Evolutionary conservation across 805 yeast species (phyloP).

Genomic region (Lipomyces kockii): DNA sequence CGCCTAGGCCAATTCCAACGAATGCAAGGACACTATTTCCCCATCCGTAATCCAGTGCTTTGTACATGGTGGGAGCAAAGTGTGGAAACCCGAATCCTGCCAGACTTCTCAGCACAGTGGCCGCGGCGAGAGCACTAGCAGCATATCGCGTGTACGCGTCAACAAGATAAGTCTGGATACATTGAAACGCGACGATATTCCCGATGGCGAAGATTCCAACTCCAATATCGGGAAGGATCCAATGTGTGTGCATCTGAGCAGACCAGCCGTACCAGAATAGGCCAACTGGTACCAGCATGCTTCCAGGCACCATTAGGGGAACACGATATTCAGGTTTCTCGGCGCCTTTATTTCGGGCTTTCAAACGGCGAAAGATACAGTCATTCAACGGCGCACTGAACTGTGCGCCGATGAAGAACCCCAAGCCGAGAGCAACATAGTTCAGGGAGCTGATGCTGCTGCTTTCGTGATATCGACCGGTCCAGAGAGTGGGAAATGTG

Average conservation of each 20-base stretch:
- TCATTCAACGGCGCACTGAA: slow-evolving; percentile 44
- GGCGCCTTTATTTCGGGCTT: slow-evolving; percentile 50
- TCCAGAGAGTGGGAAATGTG: slow-evolving; percentile 45
- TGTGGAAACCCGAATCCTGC: slow-evolving; percentile 67
- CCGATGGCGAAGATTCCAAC: slow-evolving; percentile 59
- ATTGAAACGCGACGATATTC: slow-evolving; percentile 59
- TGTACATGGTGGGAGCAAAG: slow-evolving; percentile 51
- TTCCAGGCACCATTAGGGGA: slow-evolving; percentile 54
- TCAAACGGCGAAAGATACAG: slow-evolving; percentile 38
- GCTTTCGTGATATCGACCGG: slow-evolving; percentile 23
- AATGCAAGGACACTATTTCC: slow-evolving; percentile 58
- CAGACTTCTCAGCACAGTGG: slow-evolving; percentile 61
- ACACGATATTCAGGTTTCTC: slow-evolving; percentile 66
- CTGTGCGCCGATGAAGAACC: slow-evolving; percentile 44
- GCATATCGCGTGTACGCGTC: slow-evolving; percentile 63
- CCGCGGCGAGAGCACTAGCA: slow-evolving; percentile 69
- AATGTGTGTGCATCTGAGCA: slow-evolving; percentile 50
- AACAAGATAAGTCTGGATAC: slow-evolving; percentile 59
- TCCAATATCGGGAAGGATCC: slow-evolving; percentile 64
- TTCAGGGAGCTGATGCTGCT: slow-evolving; percentile 28
- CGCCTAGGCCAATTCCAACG: slow-evolving; percentile 38
- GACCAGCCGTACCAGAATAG: slow-evolving; percentile 70
- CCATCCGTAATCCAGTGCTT: slow-evolving; percentile 22
- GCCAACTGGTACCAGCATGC: slow-evolving; percentile 54
- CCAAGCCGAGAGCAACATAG: slow-evolving; percentile 44